Base-by-base conservation (phyloP, 768 basidiomycete genomes). In the Leccinum truebloodii region DNA sequence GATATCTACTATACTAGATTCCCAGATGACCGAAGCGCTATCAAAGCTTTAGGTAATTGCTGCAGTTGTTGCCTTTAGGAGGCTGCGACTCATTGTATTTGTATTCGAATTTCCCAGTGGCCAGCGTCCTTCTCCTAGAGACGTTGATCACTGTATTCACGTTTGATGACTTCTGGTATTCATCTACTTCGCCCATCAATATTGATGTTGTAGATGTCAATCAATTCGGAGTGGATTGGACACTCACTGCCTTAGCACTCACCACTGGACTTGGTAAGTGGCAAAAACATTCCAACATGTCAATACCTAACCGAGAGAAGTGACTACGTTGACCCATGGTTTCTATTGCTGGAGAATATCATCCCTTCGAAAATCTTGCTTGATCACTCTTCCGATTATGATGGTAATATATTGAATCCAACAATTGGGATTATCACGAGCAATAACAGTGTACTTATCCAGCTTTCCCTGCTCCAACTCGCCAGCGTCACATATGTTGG, bases 301-400 rank as follows among this genome's bases (percentile, higher is more conserved):
- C 41, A 44, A 44, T 20, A 20, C 12, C 44, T 20, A 20, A 44
- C 6, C n/a, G n/a, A 44, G n/a, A 4, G n/a, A 44, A 44, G 44
- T 44, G 44, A 12, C 52, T 20, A 52, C 10, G 4, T 34, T 34
- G 52, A 34, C 52, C 18, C 70, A 72, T 7, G 55, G 65, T 6
- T 70, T 70, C 32, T 65, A 55, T 56, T 70, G 65, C 46, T 72
- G 69, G 70, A 51, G 63, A 56, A 65, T 72, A 60, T 52, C 57
- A 22, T 49, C 28, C 10, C 54, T 70, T 20, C 30, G 35, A 6
- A 54, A 12, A 39, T 63, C 24, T 1, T 18, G 7, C 30, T 6
- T 57, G 28, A 10, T 70, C 0, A 10, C 28, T 10, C 1, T 59
- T 54, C 48, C 41, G 1, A 65, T 70, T 6, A 65, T 65, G 61